Conservation (phyloP, 2,329 filamentous ascomycete species). For the Aspergillus alliaceus region DNA sequence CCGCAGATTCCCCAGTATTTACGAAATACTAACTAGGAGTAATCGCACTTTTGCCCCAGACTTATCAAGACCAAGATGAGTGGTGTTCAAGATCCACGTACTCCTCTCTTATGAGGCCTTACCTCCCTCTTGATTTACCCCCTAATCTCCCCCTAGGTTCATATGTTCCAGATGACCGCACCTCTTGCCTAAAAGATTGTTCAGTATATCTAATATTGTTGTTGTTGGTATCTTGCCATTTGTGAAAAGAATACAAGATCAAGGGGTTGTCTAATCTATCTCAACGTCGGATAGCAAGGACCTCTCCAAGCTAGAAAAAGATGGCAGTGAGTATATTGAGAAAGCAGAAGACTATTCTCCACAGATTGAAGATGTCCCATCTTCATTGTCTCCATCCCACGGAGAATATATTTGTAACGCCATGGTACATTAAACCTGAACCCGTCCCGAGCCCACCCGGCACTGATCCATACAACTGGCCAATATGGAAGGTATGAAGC, state of each 20-base stretch:
- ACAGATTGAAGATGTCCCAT: constrained; percentile 1
- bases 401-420: constrained; percentile 50
- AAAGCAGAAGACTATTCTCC: constrained; percentile 3
- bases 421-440: constrained; percentile 56
- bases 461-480: constrained; percentile 59
- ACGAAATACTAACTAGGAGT: no score
- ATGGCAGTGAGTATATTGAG: constrained; percentile 16
- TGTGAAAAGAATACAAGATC: no score
- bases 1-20: not conserved
- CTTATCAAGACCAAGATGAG: no score
- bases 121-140: no score
- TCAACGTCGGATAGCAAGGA: not conserved
- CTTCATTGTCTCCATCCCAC: constrained; percentile 24
- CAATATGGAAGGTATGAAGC: constrained; percentile 46
- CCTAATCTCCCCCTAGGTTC: no score
- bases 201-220: no score
- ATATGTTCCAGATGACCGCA: no score
- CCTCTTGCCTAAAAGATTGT: no score
- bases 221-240: no score
- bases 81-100: no score
- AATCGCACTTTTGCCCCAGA: no score
- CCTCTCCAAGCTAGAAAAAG: constrained; percentile 4
- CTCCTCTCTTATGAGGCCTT: no score
- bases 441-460: constrained; percentile 51
- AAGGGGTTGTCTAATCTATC: not conserved